Evolutionary conservation across 2,329 filamentous ascomycete genomes (phyloP).

Genomic region (Coleophoma cylindrospora): DNA sequence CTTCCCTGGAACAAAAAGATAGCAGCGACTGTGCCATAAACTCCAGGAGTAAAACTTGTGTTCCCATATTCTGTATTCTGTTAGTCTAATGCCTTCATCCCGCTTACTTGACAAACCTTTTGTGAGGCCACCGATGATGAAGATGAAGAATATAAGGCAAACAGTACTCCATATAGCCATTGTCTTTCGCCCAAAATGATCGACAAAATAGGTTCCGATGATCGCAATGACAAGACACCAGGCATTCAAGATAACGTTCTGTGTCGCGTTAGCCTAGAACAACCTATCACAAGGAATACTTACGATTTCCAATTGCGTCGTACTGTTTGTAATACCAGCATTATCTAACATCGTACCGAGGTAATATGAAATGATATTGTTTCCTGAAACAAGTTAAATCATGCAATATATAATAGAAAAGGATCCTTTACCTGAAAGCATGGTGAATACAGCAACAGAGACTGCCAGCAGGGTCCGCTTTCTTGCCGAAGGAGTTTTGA

Average conservation of each 20-base stretch:
- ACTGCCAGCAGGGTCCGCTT: neutral
- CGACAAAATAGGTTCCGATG: conserved; percentile 35
- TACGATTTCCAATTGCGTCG: neutral
- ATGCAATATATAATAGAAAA: neutral
- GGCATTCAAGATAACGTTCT: conserved; percentile 43
- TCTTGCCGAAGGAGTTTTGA: conserved; percentile 6
- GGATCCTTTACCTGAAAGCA: neutral
- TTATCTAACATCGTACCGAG: neutral
- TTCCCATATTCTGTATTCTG: conserved; percentile 1
- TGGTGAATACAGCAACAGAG: neutral
- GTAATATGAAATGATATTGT: neutral
- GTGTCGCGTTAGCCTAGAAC: conserved; percentile 13
- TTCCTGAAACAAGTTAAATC: neutral
- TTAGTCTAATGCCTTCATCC: neutral
- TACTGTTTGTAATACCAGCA: neutral
- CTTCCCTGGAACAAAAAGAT: conserved; percentile 48
- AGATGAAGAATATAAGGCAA: conserved; percentile 37
- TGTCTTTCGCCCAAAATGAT: conserved; percentile 37
- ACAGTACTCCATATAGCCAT: conserved; percentile 33
- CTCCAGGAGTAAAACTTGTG: neutral
- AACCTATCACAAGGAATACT: neutral
- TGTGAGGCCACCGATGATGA: conserved; percentile 49
- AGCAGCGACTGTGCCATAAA: conserved; percentile 29
- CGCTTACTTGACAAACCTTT: conserved; percentile 26
- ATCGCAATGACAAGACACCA: conserved; percentile 40